phyloP scores from a whole-genome alignment of 768 basidiomycete genomes.

The Cystofilobasidium bisporidii region DNA sequence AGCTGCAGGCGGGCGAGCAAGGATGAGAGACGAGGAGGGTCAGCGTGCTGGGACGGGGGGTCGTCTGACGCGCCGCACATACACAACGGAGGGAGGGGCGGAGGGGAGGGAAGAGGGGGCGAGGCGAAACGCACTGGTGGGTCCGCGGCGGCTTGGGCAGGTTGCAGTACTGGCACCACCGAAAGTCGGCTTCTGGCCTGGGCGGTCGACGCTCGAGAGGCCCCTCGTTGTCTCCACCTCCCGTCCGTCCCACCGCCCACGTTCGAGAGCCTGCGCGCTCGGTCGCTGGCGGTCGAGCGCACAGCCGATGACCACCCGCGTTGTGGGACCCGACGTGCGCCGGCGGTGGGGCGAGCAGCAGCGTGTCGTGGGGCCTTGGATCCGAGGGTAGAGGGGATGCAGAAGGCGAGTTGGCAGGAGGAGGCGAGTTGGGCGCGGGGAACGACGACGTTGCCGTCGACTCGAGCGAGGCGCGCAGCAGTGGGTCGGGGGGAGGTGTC shows the following conservation, averaged over 20 bases:
- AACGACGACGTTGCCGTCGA: not conserved
- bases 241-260: not conserved
- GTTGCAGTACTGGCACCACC: constrained; percentile 22
- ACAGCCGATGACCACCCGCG: too few species aligned
- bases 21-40: not conserved
- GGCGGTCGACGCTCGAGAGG: constrained; percentile 10
- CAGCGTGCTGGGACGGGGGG: too few species aligned
- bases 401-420: not conserved
- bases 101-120: not conserved
- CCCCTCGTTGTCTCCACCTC: not conserved
- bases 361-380: not conserved
- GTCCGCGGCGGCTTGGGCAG: constrained; percentile 6
- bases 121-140: constrained; percentile 16
- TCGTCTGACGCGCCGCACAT: too few species aligned
- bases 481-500: too few species aligned
- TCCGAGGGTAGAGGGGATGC: not conserved
- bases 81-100: too few species aligned
- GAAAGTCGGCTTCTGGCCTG: constrained; percentile 5
- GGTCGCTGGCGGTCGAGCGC: not conserved
- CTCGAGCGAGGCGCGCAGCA: not conserved
- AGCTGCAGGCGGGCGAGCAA: too few species aligned
- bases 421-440: not conserved
- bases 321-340: too few species aligned
- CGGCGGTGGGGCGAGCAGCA: not conserved
- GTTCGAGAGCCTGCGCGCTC: not conserved